Percentiles rank a stretch among this genome's conserved stretches.
Evolutionary conservation across 2,329 filamentous ascomycete genomes (phyloP).

Genomic region (Pseudogymnoascus verrucosus): DNA sequence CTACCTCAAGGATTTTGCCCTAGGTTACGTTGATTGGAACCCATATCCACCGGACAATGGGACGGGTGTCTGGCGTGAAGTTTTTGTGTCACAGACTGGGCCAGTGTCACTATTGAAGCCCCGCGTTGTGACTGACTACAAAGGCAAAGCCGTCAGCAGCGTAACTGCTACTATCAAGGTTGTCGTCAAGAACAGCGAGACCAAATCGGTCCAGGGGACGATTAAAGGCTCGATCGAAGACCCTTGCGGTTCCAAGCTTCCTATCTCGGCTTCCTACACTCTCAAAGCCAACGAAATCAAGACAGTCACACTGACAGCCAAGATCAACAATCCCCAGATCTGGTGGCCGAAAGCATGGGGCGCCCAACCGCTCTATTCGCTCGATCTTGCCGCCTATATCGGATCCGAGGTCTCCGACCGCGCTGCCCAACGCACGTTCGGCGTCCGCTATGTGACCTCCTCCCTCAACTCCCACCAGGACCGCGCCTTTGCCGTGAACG

Average conservation of each 20-base stretch:
- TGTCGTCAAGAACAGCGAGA: conserved; percentile 8
- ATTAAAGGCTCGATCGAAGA: conserved; percentile 18
- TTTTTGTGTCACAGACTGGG: conserved; percentile 48
- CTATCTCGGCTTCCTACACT: conserved; percentile 28
- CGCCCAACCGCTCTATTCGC: conserved; percentile 41
- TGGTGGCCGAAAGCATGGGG: conserved; percentile 60
- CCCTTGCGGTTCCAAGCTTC: conserved; percentile 13
- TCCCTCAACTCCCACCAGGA: conserved; percentile 45
- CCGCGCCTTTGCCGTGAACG: conserved; percentile 48
- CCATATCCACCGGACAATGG: conserved; percentile 54
- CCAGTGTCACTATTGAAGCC: conserved; percentile 32
- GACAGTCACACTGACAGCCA: conserved; percentile 32
- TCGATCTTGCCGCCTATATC: conserved; percentile 6
- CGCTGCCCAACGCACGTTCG: conserved; percentile 35
- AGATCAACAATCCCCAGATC: conserved; percentile 38
- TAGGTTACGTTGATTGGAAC: conserved; percentile 57
- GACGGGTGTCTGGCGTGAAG: conserved; percentile 53
- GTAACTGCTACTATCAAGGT: conserved; percentile 8
- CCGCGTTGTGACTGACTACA: conserved; percentile 9
- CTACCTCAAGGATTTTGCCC: conserved; percentile 50
- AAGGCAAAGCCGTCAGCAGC: background rate
- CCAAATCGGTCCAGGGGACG: conserved; percentile 22
- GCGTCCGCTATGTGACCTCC: conserved; percentile 47
- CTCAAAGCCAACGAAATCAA: conserved; percentile 32
- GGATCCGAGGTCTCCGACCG: conserved; percentile 21